Percentiles rank a stretch among this genome's conserved stretches.
Conservation (phyloP, 371 early-diverging fungal species). For the Phascolomyces articulosus region DNA sequence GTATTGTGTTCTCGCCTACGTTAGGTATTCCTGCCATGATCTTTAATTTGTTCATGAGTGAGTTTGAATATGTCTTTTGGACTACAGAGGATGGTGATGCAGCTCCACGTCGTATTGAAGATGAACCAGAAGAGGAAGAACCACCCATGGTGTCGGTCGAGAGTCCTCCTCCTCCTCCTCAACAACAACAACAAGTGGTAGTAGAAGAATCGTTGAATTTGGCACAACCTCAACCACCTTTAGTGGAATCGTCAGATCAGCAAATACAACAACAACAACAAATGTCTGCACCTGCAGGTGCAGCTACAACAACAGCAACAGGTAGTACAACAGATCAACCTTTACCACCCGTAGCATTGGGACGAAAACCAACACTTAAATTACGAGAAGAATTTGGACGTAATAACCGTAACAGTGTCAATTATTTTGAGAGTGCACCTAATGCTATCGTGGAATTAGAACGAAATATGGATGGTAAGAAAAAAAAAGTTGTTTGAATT, state of each 20-base stretch:
- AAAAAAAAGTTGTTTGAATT: too few relatives aligned
- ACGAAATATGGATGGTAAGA: constrained; percentile 42
- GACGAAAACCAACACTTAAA: constrained; percentile 20
- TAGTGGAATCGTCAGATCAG: not conserved
- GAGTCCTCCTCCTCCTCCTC: not conserved
- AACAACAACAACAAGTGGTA: not conserved
- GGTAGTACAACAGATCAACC: too few relatives aligned
- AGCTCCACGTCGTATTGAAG: constrained; percentile 16
- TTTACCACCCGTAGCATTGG: too few relatives aligned
- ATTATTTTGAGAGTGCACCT: constrained; percentile 49
- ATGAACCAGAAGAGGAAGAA: constrained; percentile 21
- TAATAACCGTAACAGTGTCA: constrained; percentile 49
- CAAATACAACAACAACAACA: not conserved
- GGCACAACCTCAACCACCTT: not conserved
- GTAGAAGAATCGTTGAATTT: too few relatives aligned
- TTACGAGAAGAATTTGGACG: constrained; percentile 24
- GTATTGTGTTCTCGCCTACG: constrained; percentile 78
- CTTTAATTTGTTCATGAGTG: constrained; percentile 71
- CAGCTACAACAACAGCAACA: not conserved
- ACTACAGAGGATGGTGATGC: constrained; percentile 41
- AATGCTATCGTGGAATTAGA: constrained; percentile 48
- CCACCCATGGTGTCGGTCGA: not conserved
- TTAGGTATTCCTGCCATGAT: constrained; percentile 72
- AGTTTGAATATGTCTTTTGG: constrained; percentile 68
- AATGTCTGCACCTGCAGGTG: not conserved